Conservation (phyloP, 1,284 basidiomycete species). For the Trichosporon sp. region DNA sequence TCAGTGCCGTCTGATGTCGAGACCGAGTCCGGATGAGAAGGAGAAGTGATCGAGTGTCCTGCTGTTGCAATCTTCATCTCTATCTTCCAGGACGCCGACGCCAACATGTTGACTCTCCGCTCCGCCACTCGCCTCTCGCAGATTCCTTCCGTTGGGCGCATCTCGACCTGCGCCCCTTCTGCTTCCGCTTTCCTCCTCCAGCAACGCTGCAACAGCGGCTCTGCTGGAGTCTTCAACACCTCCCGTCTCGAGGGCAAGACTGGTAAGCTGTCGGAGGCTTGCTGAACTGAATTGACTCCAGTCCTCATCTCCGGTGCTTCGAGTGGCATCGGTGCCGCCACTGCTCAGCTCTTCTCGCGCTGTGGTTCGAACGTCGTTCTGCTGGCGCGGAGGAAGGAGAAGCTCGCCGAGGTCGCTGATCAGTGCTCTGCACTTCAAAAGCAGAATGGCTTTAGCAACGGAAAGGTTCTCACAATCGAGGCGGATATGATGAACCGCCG, state of each 20-base stretch:
- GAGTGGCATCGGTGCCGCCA: constrained; percentile 53
- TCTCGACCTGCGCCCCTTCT: background rate
- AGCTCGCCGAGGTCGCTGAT: constrained; percentile 44
- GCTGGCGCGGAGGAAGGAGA: constrained; percentile 46
- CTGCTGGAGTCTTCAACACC: constrained; percentile 27
- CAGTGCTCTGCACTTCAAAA: constrained; percentile 37
- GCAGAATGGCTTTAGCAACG: constrained; percentile 34
- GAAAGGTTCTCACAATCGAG: constrained; percentile 45
- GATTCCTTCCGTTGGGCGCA: background rate
- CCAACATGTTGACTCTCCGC: background rate
- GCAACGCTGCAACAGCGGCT: background rate
- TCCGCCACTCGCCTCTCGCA: background rate
- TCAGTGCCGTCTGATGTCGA: background rate
- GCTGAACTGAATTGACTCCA: constrained; percentile 25
- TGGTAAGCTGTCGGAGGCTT: constrained; percentile 29
- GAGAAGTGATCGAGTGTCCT: background rate
- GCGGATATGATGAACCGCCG: constrained; percentile 49
- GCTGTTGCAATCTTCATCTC: background rate
- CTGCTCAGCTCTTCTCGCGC: constrained; percentile 49
- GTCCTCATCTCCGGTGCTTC: constrained; percentile 53
- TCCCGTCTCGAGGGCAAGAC: constrained; percentile 41
- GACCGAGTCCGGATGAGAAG: background rate
- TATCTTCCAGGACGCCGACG: background rate
- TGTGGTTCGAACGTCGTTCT: constrained; percentile 50
- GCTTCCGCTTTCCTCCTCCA: background rate